These are phyloP conservation scores for Pelargonium myrrhifolium DNA, from an alignment of 441 rosid species.

Conservation along the genomic window DNA sequence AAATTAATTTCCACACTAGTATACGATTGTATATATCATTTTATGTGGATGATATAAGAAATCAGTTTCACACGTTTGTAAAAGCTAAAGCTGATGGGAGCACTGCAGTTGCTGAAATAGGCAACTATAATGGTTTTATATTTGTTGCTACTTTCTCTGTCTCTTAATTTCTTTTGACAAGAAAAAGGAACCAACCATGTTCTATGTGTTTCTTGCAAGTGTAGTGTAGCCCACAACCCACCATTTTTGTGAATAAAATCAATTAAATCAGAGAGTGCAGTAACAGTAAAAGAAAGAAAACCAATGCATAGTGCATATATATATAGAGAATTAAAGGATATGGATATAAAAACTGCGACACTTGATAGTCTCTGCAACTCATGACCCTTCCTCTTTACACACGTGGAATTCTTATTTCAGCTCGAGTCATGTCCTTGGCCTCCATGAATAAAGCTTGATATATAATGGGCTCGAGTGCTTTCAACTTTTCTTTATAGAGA, in stretches of 20 bases:
- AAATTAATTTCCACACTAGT: neutral
- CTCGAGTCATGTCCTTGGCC: no score
- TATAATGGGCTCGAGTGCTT: no score
- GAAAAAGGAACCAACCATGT: conserved; percentile 4
- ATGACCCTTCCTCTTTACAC: no score
- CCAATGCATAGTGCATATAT: no score
- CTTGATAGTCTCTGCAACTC: no score
- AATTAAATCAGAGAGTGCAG: neutral
- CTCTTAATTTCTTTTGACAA: neutral
- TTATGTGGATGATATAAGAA: no score
- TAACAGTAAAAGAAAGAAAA: neutral
- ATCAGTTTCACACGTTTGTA: neutral
- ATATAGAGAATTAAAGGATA: no score
- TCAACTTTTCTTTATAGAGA: no score
- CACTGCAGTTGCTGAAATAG: neutral
- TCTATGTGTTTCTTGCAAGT: conserved; percentile 1
- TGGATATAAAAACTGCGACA: no score
- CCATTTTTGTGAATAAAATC: neutral
- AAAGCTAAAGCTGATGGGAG: neutral
- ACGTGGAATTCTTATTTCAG: no score
- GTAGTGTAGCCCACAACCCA: neutral
- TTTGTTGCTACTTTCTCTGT: conserved; percentile 4
- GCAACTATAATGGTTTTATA: neutral
- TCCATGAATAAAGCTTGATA: no score
- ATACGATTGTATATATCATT: no score